Conservation (phyloP, 140 eudicot genomes). For the Ambrosia hybrid region DNA sequence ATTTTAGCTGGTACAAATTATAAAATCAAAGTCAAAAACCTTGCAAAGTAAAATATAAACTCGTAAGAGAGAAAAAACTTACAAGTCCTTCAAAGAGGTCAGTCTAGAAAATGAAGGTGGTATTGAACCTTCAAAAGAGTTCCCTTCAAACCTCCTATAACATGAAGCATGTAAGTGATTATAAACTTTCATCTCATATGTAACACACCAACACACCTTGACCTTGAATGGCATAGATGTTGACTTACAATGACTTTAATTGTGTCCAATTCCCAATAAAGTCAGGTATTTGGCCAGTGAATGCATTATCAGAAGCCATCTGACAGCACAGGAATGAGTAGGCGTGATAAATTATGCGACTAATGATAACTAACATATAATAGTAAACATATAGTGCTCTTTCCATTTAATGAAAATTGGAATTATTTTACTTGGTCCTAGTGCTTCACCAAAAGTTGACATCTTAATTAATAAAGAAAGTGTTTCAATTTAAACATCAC, state of each 20-base stretch:
- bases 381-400: background rate
- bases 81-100: no score
- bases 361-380: background rate
- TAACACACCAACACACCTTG: background rate
- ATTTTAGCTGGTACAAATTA: slow-evolving; percentile 13
- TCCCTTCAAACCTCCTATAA: slow-evolving; percentile 32
- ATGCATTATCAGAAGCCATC: slow-evolving; percentile 62
- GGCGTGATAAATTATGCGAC: background rate
- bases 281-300: slow-evolving; percentile 61
- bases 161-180: background rate
- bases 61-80: no score
- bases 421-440: slow-evolving; percentile 39
- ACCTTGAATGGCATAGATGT: background rate
- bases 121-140: no score
- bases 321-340: slow-evolving; percentile 28
- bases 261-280: slow-evolving; percentile 67
- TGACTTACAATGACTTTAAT: slow-evolving; percentile 49
- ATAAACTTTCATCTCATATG: slow-evolving; percentile 13
- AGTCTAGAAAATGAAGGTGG: no score
- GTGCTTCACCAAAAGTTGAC: background rate
- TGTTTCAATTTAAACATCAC: slow-evolving; percentile 4
- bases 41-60: background rate
- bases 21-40: background rate
- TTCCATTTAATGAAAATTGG: background rate
- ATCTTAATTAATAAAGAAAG: no score